These are phyloP conservation scores for Aspergillus aculeatinus DNA, from an alignment of 2,329 filamentous ascomycete genomes.

Conservation along the genomic window DNA sequence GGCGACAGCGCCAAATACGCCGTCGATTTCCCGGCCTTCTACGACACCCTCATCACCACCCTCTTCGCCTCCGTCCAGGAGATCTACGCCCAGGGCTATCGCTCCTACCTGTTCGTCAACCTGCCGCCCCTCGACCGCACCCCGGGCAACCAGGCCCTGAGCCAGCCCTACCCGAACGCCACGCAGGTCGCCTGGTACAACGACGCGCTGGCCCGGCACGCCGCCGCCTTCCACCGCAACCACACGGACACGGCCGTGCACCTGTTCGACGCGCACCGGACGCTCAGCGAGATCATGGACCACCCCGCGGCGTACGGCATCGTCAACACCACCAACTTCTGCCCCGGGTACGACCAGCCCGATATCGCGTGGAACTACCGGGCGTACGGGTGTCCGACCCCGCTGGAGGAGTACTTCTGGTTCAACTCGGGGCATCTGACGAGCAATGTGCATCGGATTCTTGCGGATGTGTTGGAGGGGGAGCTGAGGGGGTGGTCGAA, in stretches of 20 bases:
- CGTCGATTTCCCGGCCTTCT: constrained; percentile 48
- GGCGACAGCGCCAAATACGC: constrained; percentile 49
- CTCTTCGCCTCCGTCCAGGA: constrained; percentile 45
- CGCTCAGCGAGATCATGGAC: constrained; percentile 46
- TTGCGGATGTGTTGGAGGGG: constrained; percentile 30
- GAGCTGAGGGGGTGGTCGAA: constrained; percentile 15
- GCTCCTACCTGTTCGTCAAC: constrained; percentile 52
- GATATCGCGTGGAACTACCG: constrained; percentile 46
- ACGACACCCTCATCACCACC: constrained; percentile 42
- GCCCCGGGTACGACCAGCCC: constrained; percentile 47
- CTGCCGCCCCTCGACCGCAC: constrained; percentile 53
- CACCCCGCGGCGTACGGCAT: constrained; percentile 44
- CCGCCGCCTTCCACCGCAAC: constrained; percentile 31
- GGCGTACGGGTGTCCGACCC: constrained; percentile 47
- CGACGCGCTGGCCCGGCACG: constrained; percentile 36
- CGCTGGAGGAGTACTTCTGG: constrained; percentile 49
- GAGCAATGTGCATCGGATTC: constrained; percentile 41
- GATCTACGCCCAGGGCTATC: constrained; percentile 47
- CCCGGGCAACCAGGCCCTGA: constrained; percentile 34
- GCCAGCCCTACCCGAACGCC: constrained; percentile 45
- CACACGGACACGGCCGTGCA: constrained; percentile 39
- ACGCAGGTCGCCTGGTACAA: constrained; percentile 51
- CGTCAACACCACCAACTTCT: constrained; percentile 49
- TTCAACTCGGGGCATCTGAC: constrained; percentile 51
- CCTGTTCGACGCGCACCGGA: constrained; percentile 48